Evolutionary conservation across 306 rosid species (phyloP).

Genomic region (Vigna reflexopilosa): DNA sequence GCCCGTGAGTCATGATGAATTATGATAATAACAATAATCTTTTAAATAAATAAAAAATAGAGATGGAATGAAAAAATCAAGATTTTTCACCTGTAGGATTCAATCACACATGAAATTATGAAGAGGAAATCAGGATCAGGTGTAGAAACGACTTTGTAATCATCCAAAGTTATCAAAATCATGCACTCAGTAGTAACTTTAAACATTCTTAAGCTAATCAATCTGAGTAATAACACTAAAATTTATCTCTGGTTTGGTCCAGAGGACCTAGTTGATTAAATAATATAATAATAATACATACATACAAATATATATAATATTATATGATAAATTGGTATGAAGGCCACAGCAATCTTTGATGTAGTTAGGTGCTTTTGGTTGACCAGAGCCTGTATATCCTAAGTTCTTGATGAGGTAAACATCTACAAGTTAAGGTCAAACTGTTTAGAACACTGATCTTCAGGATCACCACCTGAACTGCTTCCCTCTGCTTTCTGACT

Average conservation of each 20-base stretch:
- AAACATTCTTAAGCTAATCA: slow-evolving; percentile 28
- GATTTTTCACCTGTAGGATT: no score
- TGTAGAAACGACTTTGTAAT: neutral
- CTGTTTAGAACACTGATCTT: slow-evolving; percentile 53
- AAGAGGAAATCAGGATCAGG: neutral
- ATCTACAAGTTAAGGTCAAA: slow-evolving; percentile 70
- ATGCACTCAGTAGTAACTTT: slow-evolving; percentile 29
- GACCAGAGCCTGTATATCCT: slow-evolving; percentile 42
- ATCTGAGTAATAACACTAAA: slow-evolving; percentile 17
- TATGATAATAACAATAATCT: no score
- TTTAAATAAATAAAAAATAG: no score
- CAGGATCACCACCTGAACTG: slow-evolving; percentile 52
- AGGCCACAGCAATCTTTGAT: slow-evolving; percentile 42
- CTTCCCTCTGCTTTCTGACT: slow-evolving; percentile 46
- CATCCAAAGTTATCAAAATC: slow-evolving; percentile 1
- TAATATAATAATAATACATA: neutral
- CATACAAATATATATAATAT: slow-evolving; percentile 33
- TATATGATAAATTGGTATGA: slow-evolving; percentile 31
- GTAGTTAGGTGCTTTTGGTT: slow-evolving; percentile 44
- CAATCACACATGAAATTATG: neutral
- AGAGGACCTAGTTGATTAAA: slow-evolving; percentile 41
- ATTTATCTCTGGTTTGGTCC: slow-evolving; percentile 44
- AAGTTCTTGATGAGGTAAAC: slow-evolving; percentile 38
- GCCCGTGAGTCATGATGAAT: no score
- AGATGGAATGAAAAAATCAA: no score